Percentiles rank a stretch among this genome's conserved stretches.
phyloP scores from a whole-genome alignment of 2,329 filamentous ascomycete genomes.

The Polychaeton citri region DNA sequence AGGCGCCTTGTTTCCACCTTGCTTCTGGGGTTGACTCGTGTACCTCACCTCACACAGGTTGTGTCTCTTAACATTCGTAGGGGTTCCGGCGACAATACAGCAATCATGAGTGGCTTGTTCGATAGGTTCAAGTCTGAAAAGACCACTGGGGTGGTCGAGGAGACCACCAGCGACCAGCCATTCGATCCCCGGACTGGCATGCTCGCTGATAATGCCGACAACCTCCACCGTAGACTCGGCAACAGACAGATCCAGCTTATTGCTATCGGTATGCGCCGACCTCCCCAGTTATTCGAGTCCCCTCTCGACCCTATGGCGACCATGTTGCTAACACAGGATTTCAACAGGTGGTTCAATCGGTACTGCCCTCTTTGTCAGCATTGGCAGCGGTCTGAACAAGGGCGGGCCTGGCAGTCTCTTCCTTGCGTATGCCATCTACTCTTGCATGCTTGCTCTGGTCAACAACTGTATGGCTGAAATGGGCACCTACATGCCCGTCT shows the following conservation, averaged over 20 bases:
- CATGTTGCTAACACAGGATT: background rate
- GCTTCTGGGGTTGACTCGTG: too few species aligned
- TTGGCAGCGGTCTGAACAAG: constrained; percentile 41
- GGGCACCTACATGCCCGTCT: constrained; percentile 48
- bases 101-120: background rate
- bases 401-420: constrained; percentile 42
- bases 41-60: too few species aligned
- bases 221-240: constrained; percentile 18
- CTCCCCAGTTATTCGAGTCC: background rate
- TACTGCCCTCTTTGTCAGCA: constrained; percentile 25
- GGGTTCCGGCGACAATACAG: too few species aligned
- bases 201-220: constrained; percentile 14
- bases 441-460: constrained; percentile 43
- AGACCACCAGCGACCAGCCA: constrained; percentile 3
- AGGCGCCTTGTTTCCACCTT: too few species aligned
- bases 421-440: constrained; percentile 46
- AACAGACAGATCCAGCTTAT: constrained; percentile 24
- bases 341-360: constrained; percentile 1
- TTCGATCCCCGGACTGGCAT: constrained; percentile 4
- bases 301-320: background rate
- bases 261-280: constrained; percentile 19
- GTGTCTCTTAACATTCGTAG: too few species aligned
- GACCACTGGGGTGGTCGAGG: background rate
- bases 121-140: background rate
- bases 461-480: constrained; percentile 57